phyloP scores from a whole-genome alignment of 2,329 filamentous ascomycete species.

The Waltergamsia citrina region DNA sequence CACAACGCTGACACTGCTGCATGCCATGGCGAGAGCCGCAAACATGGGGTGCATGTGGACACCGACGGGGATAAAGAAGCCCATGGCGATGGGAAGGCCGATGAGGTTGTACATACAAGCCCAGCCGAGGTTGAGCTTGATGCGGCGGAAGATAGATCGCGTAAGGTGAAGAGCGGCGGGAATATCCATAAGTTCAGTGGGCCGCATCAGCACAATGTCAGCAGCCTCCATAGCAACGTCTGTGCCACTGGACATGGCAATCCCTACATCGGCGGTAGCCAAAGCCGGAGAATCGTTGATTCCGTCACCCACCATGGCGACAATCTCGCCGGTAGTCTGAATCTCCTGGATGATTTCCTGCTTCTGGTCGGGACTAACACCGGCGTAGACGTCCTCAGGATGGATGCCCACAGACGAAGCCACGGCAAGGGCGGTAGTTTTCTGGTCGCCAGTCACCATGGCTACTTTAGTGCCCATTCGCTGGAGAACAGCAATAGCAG shows the following conservation, averaged over 20 bases:
- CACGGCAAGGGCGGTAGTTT: constrained; percentile 73
- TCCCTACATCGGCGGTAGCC: constrained; percentile 85
- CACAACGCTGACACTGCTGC: constrained; percentile 83
- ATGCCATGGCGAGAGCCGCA: constrained; percentile 89
- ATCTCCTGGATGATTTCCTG: constrained; percentile 73
- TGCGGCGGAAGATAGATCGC: constrained; percentile 77
- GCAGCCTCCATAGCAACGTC: constrained; percentile 98
- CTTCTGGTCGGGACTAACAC: constrained; percentile 87
- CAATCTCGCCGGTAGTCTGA: constrained; percentile 63
- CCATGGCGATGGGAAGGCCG: constrained; percentile 94
- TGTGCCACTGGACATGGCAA: constrained; percentile 85
- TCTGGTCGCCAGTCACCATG: constrained; percentile 90
- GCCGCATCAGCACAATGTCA: constrained; percentile 90
- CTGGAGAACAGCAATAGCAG: constrained; percentile 71
- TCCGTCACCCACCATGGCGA: constrained; percentile 96
- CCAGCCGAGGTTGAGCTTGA: constrained; percentile 89
- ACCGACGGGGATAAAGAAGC: constrained; percentile 83
- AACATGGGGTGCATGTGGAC: constrained; percentile 87
- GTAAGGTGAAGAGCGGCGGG: constrained; percentile 76
- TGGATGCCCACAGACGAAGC: constrained; percentile 76
- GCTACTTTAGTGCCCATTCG: constrained; percentile 79
- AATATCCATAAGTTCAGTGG: constrained; percentile 87
- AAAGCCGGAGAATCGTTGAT: constrained; percentile 98
- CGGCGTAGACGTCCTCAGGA: constrained; percentile 66
- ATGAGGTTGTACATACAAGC: constrained; percentile 88